Evolutionary conservation across 2,329 filamentous ascomycete species (phyloP), one percentile per base, ranked within the genome.

Genomic region (Exophiala sideris): DNA sequence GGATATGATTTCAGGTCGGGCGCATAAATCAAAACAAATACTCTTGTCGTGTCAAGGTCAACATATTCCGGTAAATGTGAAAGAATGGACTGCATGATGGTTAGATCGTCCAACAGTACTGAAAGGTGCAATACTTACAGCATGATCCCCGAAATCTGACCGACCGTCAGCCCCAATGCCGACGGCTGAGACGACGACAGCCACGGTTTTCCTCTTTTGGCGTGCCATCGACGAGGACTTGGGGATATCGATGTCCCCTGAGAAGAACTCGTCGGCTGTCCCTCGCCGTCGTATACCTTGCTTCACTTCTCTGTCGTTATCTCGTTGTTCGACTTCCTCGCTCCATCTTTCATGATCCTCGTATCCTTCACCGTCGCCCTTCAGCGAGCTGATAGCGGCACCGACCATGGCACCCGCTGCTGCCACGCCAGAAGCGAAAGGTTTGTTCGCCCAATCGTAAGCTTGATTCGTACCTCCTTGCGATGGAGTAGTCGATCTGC

Each of bases 271-370:
- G n/a, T 62, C 54, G 61, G 65, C 61, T 65, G 70, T 57, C 59
- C 65, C 57, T 57, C 65, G 54, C 65, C 66, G 36, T 33, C 50
- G 49, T 35, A 65, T 56, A 8, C 60, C 54, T 42, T 57, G 51
- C 32, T 53, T 56, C 11, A 56, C 45, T 14, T 58, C 52, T 54
- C 67, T 70, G 48, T 69, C 69, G 52, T 65, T 72, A 52, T 72
- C 73, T 62, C 87, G 83, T 45, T 87, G 80, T 64, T 89, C 86
- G 18, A 87, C 89, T 73, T 96, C 91, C 70, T 96, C 91, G 11
- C 87, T 91, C 92, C 92, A 96, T 48, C 89, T 85, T 68, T 89
- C 88, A 71, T 94, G 89, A 70, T 96, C 92, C 60, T 84, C 85
- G 69, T 87, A 94, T 48, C 87, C 87, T 58, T 83, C 81, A 67